phyloP scores from a whole-genome alignment of 1,284 basidiomycete species.

The Puccinia brachypodii region DNA sequence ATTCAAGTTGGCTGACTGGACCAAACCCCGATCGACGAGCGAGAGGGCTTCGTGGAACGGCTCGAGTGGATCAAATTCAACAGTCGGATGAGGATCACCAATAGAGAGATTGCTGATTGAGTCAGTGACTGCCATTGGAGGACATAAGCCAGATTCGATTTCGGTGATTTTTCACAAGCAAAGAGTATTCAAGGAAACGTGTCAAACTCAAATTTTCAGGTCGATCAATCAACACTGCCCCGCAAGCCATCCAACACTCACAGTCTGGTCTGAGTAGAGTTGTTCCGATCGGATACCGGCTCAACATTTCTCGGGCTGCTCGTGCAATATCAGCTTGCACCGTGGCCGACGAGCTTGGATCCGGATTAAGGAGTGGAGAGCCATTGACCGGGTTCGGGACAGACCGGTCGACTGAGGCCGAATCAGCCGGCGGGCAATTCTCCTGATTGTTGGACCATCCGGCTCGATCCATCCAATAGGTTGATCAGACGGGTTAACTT shows the following conservation, averaged over 20 bases:
- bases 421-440: not conserved
- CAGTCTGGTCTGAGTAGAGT: slow-evolving; percentile 23
- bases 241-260: not conserved
- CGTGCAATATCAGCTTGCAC: slow-evolving; percentile 39
- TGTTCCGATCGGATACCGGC: slow-evolving; percentile 21
- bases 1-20: slow-evolving; percentile 14
- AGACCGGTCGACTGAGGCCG: not conserved
- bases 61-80: not conserved
- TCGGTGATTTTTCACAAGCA: not conserved
- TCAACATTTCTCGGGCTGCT: not conserved
- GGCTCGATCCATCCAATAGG: not conserved
- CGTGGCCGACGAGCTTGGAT: not conserved
- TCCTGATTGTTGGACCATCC: not conserved
- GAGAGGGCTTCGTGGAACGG: slow-evolving; percentile 1
- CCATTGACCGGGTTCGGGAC: not conserved
- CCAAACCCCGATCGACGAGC: slow-evolving; percentile 21
- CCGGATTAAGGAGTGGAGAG: not conserved
- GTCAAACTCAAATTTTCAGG: not conserved
- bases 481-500: too few species aligned
- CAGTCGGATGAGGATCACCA: slow-evolving; percentile 22
- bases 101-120: slow-evolving; percentile 16
- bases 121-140: not conserved
- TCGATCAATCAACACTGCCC: not conserved
- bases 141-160: not conserved
- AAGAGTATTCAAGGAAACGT: not conserved